Evolutionary conservation across 352 stramenopile species (phyloP).

Genomic region (Discostella stelligera): DNA sequence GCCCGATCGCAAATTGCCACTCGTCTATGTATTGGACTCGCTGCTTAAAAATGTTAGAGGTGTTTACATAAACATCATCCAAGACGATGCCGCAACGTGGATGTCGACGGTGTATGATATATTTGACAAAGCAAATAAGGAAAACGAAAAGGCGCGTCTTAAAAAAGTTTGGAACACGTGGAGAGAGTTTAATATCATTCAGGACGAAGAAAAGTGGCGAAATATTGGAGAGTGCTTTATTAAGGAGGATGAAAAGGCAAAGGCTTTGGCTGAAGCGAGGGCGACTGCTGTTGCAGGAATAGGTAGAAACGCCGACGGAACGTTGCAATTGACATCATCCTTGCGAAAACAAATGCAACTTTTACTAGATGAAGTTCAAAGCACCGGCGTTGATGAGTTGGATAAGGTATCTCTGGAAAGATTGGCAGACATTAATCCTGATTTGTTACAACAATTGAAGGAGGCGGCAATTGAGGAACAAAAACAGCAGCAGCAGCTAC

Average conservation of each 20-base stretch:
- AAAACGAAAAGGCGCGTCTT: conserved; percentile 51
- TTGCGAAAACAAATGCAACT: conserved; percentile 73
- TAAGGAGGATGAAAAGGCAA: conserved; percentile 22
- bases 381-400: conserved; percentile 65
- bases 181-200: conserved; percentile 58
- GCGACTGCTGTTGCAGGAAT: conserved; percentile 36
- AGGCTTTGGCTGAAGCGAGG: neutral
- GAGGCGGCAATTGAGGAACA: conserved; percentile 47
- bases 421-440: conserved; percentile 70
- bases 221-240: conserved; percentile 68
- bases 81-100: conserved; percentile 65
- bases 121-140: conserved; percentile 40
- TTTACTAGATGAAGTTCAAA: conserved; percentile 75
- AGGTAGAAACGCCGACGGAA: conserved; percentile 49
- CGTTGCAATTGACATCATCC: conserved; percentile 43
- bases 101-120: conserved; percentile 60
- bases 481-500: conserved; percentile 29
- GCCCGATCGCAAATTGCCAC: conserved; percentile 58
- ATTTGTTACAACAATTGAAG: conserved; percentile 75
- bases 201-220: conserved; percentile 53
- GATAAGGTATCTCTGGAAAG: conserved; percentile 79
- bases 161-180: conserved; percentile 78
- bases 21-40: conserved; percentile 75
- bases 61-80: conserved; percentile 65
- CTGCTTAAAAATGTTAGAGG: conserved; percentile 79